Evolutionary conservation across 2,329 filamentous ascomycete species (phyloP).

Genomic region (Botrytis pseudocinerea): DNA sequence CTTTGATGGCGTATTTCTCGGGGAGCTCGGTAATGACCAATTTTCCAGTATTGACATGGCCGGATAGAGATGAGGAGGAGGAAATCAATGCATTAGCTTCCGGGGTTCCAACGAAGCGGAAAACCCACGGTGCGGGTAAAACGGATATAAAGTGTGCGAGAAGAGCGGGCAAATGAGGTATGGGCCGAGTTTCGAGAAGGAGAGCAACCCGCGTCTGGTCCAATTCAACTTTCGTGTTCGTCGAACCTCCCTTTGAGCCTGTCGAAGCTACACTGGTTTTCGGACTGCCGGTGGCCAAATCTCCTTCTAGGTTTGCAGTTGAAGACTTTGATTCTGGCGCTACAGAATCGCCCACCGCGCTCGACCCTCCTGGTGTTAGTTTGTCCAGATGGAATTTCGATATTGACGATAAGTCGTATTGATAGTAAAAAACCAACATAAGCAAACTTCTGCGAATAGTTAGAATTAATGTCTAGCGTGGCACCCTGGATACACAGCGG

Average conservation of each 20-base stretch:
- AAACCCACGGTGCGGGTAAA: slow-evolving; percentile 56
- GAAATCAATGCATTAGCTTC: slow-evolving; percentile 47
- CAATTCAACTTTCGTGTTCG: slow-evolving; percentile 23
- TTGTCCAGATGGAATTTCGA: slow-evolving; percentile 7
- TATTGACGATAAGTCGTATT: slow-evolving; percentile 13
- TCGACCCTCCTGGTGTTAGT: slow-evolving; percentile 3
- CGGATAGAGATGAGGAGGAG: slow-evolving; percentile 46
- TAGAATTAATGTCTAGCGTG: background rate
- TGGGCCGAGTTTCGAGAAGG: slow-evolving; percentile 54
- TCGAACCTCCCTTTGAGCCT: background rate
- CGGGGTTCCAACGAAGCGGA: slow-evolving; percentile 55
- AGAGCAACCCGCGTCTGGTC: slow-evolving; percentile 57
- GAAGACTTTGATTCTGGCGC: background rate
- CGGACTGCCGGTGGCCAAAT: no score
- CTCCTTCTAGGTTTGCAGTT: background rate
- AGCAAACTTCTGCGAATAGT: slow-evolving; percentile 10
- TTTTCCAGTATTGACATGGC: slow-evolving; percentile 36
- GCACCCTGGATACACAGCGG: background rate
- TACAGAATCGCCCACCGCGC: background rate
- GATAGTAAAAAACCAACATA: slow-evolving; percentile 1
- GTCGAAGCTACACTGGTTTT: background rate
- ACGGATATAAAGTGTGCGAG: slow-evolving; percentile 57
- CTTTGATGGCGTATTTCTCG: slow-evolving; percentile 50
- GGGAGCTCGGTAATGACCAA: slow-evolving; percentile 44
- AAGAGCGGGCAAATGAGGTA: slow-evolving; percentile 52